Base-by-base conservation (phyloP, 2,329 filamentous ascomycete species). In the Pezicula radicicola region DNA sequence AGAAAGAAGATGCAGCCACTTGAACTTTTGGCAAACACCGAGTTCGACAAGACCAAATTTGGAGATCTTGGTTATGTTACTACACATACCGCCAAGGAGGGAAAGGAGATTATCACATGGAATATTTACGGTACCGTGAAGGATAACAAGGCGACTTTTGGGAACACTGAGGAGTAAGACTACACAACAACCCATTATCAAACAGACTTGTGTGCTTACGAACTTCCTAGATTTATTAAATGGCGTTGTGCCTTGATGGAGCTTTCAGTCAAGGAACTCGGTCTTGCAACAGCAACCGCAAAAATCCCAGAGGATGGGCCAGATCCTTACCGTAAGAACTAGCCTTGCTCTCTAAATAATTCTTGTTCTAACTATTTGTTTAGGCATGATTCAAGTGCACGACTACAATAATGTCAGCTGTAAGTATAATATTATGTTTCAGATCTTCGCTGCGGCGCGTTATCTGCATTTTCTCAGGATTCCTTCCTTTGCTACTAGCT, bases 81-180 rank as follows among this genome's bases (percentile, higher is more conserved):
- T 1, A 78, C 77, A n/a, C 84, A 94, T 60, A 76, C 77, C 35
- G 76, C 77, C 1, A 74, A 73, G 25, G 78, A 66, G 73, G 50
- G 68, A 8, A 65, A 82, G 62, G 82, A 86, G 68, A 78, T 96
- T 51, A 85, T 92, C 46, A 94, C 89, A 2, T 97, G 92, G 87
- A 97, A 97, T 69, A 85, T 97, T 64, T 97, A 97, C 66, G 92
- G 92, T 13, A 83, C 84, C 36, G 89, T 92, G 56, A 94, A 94
- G 78, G 81, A 90, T 61, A 84, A 91, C 55, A 82, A 88, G 58
- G 76, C 78, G 52, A 95, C 91, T 0, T 97, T 97, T 74, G 89
- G 88, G 4, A 80, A 94, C 63, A 73, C 91, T 6, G 78, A 91
- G 25, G 88, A 88, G 90, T 96, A 73, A 68, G 87, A 77, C 25